Percentiles rank a stretch among this genome's conserved stretches.
Evolutionary conservation across 2,329 filamentous ascomycete genomes (phyloP).

Genomic region (Lecanosticta acicola): DNA sequence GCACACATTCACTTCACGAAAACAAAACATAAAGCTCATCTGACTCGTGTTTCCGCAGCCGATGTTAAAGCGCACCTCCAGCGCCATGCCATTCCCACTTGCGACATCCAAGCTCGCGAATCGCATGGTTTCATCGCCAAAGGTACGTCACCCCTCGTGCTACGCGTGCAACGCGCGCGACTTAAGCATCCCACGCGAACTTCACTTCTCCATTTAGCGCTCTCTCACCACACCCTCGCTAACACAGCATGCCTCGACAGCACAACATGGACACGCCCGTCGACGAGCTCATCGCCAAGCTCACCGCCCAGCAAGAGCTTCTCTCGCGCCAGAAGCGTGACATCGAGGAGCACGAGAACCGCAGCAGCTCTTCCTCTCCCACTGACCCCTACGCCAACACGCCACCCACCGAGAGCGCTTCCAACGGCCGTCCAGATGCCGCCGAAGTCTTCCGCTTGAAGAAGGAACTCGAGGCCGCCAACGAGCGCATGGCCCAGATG

Average conservation of each 20-base stretch:
- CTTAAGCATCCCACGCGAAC: not conserved
- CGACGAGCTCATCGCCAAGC: slow-evolving; percentile 67
- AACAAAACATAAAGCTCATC: slow-evolving; percentile 7
- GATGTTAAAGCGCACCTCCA: slow-evolving; percentile 21
- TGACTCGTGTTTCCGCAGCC: slow-evolving; percentile 13
- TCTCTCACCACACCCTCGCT: slow-evolving; percentile 5
- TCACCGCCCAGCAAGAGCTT: slow-evolving; percentile 64
- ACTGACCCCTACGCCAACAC: slow-evolving; percentile 30
- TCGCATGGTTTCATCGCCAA: slow-evolving; percentile 16
- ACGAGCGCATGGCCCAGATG: slow-evolving; percentile 64
- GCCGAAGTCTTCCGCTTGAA: slow-evolving; percentile 65
- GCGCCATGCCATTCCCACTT: slow-evolving; percentile 29
- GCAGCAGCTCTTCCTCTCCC: slow-evolving; percentile 24
- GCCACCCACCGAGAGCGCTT: slow-evolving; percentile 21
- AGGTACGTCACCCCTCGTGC: slow-evolving; percentile 12
- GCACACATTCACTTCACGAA: slow-evolving; percentile 11
- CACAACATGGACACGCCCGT: slow-evolving; percentile 35
- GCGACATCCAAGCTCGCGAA: slow-evolving; percentile 36
- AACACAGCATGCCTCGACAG: slow-evolving; percentile 7
- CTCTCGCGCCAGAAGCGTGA: slow-evolving; percentile 55
- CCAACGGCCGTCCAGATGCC: slow-evolving; percentile 34
- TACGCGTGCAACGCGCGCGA: slow-evolving; percentile 5
- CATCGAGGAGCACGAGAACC: slow-evolving; percentile 39
- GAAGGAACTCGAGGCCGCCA: slow-evolving; percentile 64
- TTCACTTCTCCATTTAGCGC: slow-evolving; percentile 10